These are phyloP conservation scores for Physcomitrellopsis africana DNA, from an alignment of 225 moss, liverwort and hornwort species.

Conservation along the genomic window DNA sequence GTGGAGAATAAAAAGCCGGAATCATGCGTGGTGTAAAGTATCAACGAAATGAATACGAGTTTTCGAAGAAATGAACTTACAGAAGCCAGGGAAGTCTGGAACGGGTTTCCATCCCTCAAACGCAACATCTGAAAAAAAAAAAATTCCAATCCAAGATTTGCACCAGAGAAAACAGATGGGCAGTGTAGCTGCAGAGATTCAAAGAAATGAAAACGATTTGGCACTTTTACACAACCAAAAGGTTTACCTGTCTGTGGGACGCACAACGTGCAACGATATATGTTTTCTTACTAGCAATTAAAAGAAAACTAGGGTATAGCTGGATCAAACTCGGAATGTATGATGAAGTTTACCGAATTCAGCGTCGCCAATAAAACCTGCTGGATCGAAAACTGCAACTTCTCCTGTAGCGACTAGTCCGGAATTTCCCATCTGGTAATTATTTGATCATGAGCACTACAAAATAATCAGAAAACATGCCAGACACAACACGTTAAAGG, in stretches of 20 bases:
- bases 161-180: not conserved
- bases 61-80: slow-evolving; percentile 44
- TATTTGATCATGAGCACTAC: not conserved
- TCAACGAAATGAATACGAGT: slow-evolving; percentile 1
- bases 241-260: not conserved
- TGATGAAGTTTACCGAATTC: slow-evolving; percentile 65
- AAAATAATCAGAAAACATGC: slow-evolving; percentile 15
- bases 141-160: not conserved
- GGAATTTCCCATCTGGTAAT: slow-evolving; percentile 76
- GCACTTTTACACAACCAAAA: not conserved
- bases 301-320: not conserved
- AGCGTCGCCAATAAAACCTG: slow-evolving; percentile 74
- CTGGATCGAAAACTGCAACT: slow-evolving; percentile 85
- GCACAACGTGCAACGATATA: not conserved
- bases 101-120: slow-evolving; percentile 84
- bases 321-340: not conserved
- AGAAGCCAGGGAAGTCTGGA: slow-evolving; percentile 73
- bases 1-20: not conserved
- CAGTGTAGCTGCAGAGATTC: slow-evolving; percentile 4
- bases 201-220: slow-evolving; percentile 13
- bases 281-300: not conserved
- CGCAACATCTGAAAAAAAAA: slow-evolving; percentile 60
- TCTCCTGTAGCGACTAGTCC: slow-evolving; percentile 67
- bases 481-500: not conserved
- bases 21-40: not conserved